A percentile compares a stretch with the other conserved stretches of the same genome.
phyloP scores from a whole-genome alignment of 2,329 filamentous ascomycete genomes.

The Penicillium sp. region DNA sequence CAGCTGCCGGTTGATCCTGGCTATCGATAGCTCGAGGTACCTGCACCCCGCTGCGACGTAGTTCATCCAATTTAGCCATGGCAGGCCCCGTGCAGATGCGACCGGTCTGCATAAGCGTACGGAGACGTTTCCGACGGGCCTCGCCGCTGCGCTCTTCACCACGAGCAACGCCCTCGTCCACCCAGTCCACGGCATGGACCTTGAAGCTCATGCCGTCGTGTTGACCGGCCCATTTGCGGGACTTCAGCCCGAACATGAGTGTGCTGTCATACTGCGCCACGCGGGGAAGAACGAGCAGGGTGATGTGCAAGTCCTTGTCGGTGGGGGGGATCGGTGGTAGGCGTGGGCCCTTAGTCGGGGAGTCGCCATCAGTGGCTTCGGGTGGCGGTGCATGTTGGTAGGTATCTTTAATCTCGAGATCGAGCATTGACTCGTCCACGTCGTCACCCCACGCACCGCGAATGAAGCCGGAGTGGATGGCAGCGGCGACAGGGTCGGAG shows the following conservation, averaged over 20 bases:
- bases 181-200: constrained; percentile 78
- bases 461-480: constrained; percentile 91
- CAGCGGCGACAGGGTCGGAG: constrained; percentile 87
- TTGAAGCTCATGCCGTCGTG: constrained; percentile 91
- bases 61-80: constrained; percentile 37
- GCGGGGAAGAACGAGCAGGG: constrained; percentile 75
- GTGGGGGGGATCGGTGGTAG: constrained; percentile 53
- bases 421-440: constrained; percentile 68
- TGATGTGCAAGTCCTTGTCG: constrained; percentile 82
- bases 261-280: constrained; percentile 74
- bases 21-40: constrained; percentile 31
- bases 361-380: constrained; percentile 16
- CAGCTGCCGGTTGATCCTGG: constrained; percentile 27
- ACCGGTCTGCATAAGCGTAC: constrained; percentile 44
- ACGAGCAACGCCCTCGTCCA: constrained; percentile 64
- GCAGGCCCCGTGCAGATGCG: constrained; percentile 44
- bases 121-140: constrained; percentile 52
- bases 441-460: constrained; percentile 82
- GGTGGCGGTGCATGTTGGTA: constrained; percentile 48
- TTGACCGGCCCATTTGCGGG: constrained; percentile 71
- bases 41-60: constrained; percentile 34
- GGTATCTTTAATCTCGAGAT: constrained; percentile 52
- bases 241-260: constrained; percentile 77
- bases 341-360: constrained; percentile 30
- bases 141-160: constrained; percentile 49